phyloP scores from a whole-genome alignment of 345 rosid species.

The Aquilaria malaccensis region DNA sequence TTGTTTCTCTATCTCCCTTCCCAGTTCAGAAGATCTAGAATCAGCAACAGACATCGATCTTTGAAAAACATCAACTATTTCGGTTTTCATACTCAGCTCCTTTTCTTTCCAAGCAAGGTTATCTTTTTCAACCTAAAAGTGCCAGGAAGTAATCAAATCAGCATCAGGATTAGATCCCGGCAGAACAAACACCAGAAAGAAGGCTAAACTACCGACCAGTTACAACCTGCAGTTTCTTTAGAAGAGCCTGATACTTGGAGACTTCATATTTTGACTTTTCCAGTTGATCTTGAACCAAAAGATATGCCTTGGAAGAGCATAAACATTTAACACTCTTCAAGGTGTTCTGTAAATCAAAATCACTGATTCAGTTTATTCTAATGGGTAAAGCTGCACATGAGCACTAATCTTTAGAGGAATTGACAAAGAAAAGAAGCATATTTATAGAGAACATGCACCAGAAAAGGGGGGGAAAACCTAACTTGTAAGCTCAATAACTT shows the following conservation, averaged over 20 bases:
- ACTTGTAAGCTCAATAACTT: slow-evolving; percentile 67
- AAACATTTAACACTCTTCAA: slow-evolving; percentile 62
- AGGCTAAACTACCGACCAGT: slow-evolving; percentile 49
- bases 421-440: slow-evolving; percentile 1
- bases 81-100: slow-evolving; percentile 69
- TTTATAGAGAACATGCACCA: slow-evolving; percentile 1
- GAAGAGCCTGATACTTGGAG: slow-evolving; percentile 53
- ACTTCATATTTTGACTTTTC: slow-evolving; percentile 70
- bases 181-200: slow-evolving; percentile 14
- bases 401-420: slow-evolving; percentile 13
- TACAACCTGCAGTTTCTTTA: slow-evolving; percentile 95
- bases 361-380: slow-evolving; percentile 12
- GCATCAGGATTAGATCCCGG: slow-evolving; percentile 21
- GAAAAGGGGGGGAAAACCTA: slow-evolving; percentile 12
- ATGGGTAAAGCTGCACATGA: slow-evolving; percentile 15
- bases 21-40: slow-evolving; percentile 56
- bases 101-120: slow-evolving; percentile 75
- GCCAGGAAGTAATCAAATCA: slow-evolving; percentile 20
- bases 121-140: slow-evolving; percentile 80
- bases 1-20: slow-evolving; percentile 57
- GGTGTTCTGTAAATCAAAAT: slow-evolving; percentile 47
- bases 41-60: slow-evolving; percentile 63
- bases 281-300: slow-evolving; percentile 61
- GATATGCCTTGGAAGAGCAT: slow-evolving; percentile 59
- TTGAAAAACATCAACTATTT: slow-evolving; percentile 63